phyloP scores from a whole-genome alignment of 371 early-diverging fungal genomes.

The Mortierella sp. region DNA sequence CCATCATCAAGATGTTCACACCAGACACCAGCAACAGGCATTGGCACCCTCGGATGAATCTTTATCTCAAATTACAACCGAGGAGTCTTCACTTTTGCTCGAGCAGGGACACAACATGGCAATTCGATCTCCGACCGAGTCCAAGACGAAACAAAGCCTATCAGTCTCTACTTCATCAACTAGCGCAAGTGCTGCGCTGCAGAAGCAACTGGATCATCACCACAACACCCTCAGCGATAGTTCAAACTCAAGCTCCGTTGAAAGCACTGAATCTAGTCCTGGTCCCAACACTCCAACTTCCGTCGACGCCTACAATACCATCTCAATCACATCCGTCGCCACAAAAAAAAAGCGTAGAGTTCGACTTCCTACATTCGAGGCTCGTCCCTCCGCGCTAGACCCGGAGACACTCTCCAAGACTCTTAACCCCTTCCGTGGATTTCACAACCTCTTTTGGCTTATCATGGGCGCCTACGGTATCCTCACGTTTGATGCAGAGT shows the following conservation, averaged over 20 bases:
- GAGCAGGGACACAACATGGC: neutral
- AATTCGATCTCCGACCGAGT: constrained; percentile 28
- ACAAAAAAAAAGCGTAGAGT: constrained; percentile 43
- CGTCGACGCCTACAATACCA: constrained; percentile 29
- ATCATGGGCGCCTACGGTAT: constrained; percentile 84
- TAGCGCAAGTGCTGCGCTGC: neutral
- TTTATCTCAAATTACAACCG: neutral
- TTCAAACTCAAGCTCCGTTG: constrained; percentile 17
- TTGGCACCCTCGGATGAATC: neutral
- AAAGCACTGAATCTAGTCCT: constrained; percentile 24
- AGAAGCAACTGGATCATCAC: neutral
- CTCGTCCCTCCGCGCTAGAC: constrained; percentile 58
- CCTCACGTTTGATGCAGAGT: constrained; percentile 77
- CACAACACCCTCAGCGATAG: constrained; percentile 9
- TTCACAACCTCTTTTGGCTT: constrained; percentile 94
- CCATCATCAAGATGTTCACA: constrained; percentile 30
- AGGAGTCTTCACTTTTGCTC: neutral
- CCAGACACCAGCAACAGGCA: constrained; percentile 10
- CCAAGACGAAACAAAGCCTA: constrained; percentile 4
- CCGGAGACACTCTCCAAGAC: constrained; percentile 51
- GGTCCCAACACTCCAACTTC: constrained; percentile 35
- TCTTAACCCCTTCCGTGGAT: constrained; percentile 81
- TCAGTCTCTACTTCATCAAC: constrained; percentile 1
- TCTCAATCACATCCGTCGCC: constrained; percentile 35
- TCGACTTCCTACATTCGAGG: constrained; percentile 49